These are phyloP conservation scores for Fusarium scirpi DNA, from an alignment of 2,329 filamentous ascomycete genomes.

Conservation along the genomic window DNA sequence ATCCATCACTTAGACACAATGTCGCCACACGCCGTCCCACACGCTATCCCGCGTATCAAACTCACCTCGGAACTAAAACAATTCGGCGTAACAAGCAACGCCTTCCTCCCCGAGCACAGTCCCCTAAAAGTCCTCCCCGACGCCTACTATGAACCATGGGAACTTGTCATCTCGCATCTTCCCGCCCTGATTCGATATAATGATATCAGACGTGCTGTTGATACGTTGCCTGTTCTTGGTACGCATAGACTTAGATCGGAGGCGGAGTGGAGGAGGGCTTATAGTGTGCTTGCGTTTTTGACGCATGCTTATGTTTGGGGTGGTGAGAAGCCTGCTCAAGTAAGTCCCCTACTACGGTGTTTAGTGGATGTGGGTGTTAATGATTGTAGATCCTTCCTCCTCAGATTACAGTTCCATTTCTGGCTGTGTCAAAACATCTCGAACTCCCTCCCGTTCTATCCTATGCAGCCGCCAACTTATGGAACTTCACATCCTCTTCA, in stretches of 20 bases:
- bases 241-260: slow-evolving; percentile 72
- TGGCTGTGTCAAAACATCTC: slow-evolving; percentile 76
- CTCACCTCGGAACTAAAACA: slow-evolving; percentile 48
- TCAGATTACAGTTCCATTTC: slow-evolving; percentile 80
- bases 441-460: slow-evolving; percentile 91
- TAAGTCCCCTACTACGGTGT: slow-evolving; percentile 50
- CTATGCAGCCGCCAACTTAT: slow-evolving; percentile 86
- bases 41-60: slow-evolving; percentile 31
- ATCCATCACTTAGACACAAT: slow-evolving; percentile 43
- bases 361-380: slow-evolving; percentile 21
- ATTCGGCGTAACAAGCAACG: slow-evolving; percentile 65
- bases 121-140: slow-evolving; percentile 75
- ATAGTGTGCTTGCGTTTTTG: slow-evolving; percentile 81
- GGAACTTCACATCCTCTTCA: slow-evolving; percentile 79
- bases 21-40: slow-evolving; percentile 58
- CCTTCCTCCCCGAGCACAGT: slow-evolving; percentile 80
- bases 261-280: slow-evolving; percentile 84
- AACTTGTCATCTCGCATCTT: slow-evolving; percentile 74
- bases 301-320: slow-evolving; percentile 93
- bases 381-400: slow-evolving; percentile 72
- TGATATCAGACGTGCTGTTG: slow-evolving; percentile 72
- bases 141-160: slow-evolving; percentile 84
- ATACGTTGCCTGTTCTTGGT: slow-evolving; percentile 76
- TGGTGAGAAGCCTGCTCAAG: slow-evolving; percentile 78
- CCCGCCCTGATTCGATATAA: slow-evolving; percentile 72